phyloP scores from a whole-genome alignment of 768 basidiomycete species.

The Xerocomellus dryophilus region DNA sequence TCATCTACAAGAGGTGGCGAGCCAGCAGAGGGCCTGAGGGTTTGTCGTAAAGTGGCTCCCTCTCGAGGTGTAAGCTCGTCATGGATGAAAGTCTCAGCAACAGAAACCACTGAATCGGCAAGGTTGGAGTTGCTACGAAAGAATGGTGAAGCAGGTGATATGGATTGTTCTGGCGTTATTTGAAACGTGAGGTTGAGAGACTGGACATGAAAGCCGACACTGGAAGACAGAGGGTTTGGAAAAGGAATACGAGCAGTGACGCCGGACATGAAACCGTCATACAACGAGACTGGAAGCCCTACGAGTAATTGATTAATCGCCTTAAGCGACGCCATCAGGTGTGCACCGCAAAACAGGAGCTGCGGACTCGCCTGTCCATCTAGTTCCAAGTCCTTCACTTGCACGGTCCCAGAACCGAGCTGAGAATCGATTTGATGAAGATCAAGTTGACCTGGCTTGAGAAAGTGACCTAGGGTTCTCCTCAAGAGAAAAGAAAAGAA shows the following conservation, averaged over 20 bases:
- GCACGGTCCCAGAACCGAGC: conserved; percentile 86
- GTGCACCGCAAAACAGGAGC: conserved; percentile 2
- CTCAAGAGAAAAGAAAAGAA: conserved; percentile 89
- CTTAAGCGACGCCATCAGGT: conserved; percentile 39
- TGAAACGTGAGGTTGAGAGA: conserved; percentile 68
- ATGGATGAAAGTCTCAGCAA: conserved; percentile 84
- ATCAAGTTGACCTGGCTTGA: conserved; percentile 89
- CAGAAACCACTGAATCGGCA: conserved; percentile 75
- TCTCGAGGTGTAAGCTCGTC: conserved; percentile 73
- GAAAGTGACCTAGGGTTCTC: conserved; percentile 77
- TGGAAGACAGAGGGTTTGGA: conserved; percentile 78
- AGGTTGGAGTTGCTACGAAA: conserved; percentile 42
- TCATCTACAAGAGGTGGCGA: conserved; percentile 34
- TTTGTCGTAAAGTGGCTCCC: conserved; percentile 66
- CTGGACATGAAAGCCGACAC: conserved; percentile 65
- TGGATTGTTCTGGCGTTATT: conserved; percentile 31
- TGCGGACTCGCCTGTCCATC: conserved; percentile 59
- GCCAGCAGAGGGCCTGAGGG: conserved; percentile 50
- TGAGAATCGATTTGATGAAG: conserved; percentile 85
- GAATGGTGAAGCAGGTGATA: conserved; percentile 10
- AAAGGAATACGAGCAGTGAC: conserved; percentile 80
- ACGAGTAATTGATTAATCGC: conserved; percentile 72
- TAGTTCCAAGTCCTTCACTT: conserved; percentile 80
- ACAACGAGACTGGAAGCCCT: conserved; percentile 63
- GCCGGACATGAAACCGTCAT: conserved; percentile 69